Evolutionary conservation across 2,329 filamentous ascomycete genomes (phyloP).

Genomic region (Arthrobotrys megalospora): DNA sequence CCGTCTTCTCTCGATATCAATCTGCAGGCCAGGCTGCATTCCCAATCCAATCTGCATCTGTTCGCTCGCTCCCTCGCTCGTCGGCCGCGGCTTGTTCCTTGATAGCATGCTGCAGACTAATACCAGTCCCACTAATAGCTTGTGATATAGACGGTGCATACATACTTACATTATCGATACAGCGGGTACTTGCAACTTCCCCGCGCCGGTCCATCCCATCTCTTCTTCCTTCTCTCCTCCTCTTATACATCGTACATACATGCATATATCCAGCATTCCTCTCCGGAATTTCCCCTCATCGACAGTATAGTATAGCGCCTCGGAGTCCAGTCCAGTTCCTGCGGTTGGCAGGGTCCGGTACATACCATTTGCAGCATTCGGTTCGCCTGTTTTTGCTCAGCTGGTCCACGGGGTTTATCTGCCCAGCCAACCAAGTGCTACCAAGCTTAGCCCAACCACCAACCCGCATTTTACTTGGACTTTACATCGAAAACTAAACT

Average conservation of each 20-base stretch:
- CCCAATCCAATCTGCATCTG: not conserved
- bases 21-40: not conserved
- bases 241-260: not conserved
- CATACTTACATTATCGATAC: conserved; percentile 1
- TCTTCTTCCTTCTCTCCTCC: not conserved
- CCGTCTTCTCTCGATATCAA: not conserved
- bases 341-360: conserved; percentile 1
- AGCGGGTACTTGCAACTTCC: not conserved
- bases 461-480: not conserved
- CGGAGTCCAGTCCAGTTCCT: not conserved
- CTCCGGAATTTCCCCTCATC: too few species aligned
- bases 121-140: not conserved
- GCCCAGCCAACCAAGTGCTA: conserved; percentile 11
- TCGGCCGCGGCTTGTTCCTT: too few species aligned
- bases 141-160: not conserved
- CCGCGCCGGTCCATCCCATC: conserved; percentile 15
- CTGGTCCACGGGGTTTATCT: conserved; percentile 35
- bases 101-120: too few species aligned
- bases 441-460: conserved; percentile 7
- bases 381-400: conserved; percentile 19
- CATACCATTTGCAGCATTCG: not conserved
- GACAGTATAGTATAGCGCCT: too few species aligned
- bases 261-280: not conserved
- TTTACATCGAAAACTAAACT: not conserved
- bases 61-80: not conserved